phyloP scores from a whole-genome alignment of 768 basidiomycete genomes.

The Lentinula sp. region DNA sequence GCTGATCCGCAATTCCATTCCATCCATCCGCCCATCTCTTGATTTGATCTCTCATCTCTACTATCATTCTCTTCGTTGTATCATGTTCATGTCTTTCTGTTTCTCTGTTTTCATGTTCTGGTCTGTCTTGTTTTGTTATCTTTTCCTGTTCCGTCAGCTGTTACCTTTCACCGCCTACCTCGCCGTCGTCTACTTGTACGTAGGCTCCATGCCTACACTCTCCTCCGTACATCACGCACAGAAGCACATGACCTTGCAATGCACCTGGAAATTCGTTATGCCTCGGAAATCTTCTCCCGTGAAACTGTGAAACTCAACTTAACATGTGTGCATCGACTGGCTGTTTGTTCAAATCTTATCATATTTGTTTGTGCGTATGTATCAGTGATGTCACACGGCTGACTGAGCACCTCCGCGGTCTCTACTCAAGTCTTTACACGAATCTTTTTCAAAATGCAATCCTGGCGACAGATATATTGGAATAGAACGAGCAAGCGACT shows the following conservation, averaged over 20 bases:
- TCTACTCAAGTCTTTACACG: neutral
- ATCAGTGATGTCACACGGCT: neutral
- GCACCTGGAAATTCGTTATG: no score
- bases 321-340: no score
- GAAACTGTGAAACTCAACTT: no score
- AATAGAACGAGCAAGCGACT: constrained; percentile 1
- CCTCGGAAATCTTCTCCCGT: no score
- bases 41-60: neutral
- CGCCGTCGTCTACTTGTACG: neutral
- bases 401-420: neutral
- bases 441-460: neutral
- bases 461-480: constrained; percentile 3
- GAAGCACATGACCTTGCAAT: no score
- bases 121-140: neutral
- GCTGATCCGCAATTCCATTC: neutral
- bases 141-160: neutral
- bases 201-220: no score
- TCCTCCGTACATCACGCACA: no score
- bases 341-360: no score
- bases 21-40: neutral
- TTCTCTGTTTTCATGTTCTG: neutral
- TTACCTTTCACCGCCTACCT: neutral
- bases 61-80: constrained; percentile 9
- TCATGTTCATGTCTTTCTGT: constrained; percentile 7
- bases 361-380: neutral